Evolutionary conservation across 2,329 filamentous ascomycete genomes (phyloP).

Genomic region (Westerdykella ornata): DNA sequence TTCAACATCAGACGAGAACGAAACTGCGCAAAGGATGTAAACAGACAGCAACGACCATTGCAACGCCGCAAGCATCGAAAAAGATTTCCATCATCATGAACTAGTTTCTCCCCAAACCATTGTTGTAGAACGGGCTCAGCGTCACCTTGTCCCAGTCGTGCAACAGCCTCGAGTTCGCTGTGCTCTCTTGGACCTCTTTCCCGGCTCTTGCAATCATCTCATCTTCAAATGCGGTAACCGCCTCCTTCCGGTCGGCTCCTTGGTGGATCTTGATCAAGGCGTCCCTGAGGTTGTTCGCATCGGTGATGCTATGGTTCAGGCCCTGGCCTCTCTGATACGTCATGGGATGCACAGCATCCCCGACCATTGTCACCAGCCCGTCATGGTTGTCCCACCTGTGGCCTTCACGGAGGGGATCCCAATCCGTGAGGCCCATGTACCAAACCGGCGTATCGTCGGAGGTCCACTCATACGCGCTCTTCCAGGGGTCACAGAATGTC

Average conservation of each 20-base stretch:
- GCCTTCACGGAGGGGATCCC: constrained; percentile 28
- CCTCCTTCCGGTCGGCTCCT: constrained; percentile 17
- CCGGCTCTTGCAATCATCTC: constrained; percentile 40
- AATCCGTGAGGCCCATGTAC: constrained; percentile 33
- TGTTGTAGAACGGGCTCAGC: constrained; percentile 29
- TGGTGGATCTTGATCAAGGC: constrained; percentile 22
- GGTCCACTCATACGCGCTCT: constrained; percentile 34
- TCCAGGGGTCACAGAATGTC: constrained; percentile 42
- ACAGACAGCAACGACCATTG: too few species aligned
- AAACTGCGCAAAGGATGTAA: too few species aligned
- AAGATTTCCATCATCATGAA: not conserved
- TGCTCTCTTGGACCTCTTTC: constrained; percentile 28
- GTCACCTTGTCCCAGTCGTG: constrained; percentile 36
- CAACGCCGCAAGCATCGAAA: too few species aligned
- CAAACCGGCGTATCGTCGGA: constrained; percentile 29
- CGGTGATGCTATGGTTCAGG: constrained; percentile 44
- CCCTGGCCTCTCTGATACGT: constrained; percentile 45
- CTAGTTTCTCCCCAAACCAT: constrained; percentile 24
- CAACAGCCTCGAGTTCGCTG: constrained; percentile 29
- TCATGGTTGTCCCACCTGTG: constrained; percentile 31
- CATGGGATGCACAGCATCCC: constrained; percentile 40
- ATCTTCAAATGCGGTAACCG: constrained; percentile 39
- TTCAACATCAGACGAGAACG: too few species aligned
- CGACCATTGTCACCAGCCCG: constrained; percentile 34
- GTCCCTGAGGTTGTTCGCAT: constrained; percentile 38